Evolutionary conservation across 2,329 filamentous ascomycete species (phyloP).

Genomic region (Aureobasidium melanogenum): DNA sequence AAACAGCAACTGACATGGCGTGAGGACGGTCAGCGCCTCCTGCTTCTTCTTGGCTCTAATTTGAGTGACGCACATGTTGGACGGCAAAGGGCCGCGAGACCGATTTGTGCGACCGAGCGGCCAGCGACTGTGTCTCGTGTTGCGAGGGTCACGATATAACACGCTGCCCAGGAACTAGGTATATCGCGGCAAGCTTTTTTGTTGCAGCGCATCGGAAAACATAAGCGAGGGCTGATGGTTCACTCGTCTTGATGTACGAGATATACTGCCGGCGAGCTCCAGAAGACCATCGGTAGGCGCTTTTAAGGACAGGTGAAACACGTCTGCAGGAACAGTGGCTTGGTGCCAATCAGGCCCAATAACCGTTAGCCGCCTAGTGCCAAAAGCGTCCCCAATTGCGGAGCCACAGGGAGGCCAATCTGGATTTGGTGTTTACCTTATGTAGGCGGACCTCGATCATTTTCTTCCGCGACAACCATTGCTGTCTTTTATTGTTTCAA

Average conservation of each 20-base stretch:
- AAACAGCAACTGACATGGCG: conserved; percentile 8
- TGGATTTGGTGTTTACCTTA: conserved; percentile 8
- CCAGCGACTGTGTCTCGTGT: neutral
- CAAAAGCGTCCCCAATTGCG: neutral
- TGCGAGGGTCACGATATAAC: neutral
- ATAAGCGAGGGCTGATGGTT: neutral
- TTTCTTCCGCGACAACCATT: conserved; percentile 1
- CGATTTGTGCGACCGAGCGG: conserved; percentile 2
- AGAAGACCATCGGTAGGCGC: neutral
- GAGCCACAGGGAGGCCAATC: conserved; percentile 7
- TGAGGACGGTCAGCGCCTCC: conserved; percentile 1
- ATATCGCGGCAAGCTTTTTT: neutral
- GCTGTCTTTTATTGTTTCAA: conserved; percentile 8
- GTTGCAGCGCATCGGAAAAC: neutral
- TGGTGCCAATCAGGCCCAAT: conserved; percentile 8
- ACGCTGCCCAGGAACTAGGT: neutral
- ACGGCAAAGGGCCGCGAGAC: neutral
- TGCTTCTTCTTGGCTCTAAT: conserved; percentile 10
- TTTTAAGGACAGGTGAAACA: conserved; percentile 6
- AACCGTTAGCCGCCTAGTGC: conserved; percentile 7
- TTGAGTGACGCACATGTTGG: conserved; percentile 1
- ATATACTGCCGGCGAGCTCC: neutral
- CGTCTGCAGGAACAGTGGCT: conserved; percentile 8
- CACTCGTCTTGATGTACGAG: neutral
- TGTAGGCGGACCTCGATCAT: conserved; percentile 4